Conservation (phyloP, 2,329 filamentous ascomycete genomes). For the Colletotrichum zoysiae region DNA sequence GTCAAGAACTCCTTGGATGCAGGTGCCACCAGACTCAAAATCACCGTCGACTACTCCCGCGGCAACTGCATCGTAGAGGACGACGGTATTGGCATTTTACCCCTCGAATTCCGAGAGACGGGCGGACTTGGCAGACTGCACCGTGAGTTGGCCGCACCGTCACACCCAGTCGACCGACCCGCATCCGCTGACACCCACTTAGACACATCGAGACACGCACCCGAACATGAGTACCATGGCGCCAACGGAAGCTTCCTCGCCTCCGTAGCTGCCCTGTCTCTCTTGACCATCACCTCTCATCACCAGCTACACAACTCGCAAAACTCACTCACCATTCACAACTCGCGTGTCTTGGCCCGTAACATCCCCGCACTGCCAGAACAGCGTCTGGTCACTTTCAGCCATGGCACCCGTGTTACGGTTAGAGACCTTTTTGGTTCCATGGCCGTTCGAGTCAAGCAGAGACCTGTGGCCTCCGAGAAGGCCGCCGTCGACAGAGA, state of each 20-base stretch:
- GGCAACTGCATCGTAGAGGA: slow-evolving; percentile 87
- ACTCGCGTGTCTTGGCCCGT: slow-evolving; percentile 74
- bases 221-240: slow-evolving; percentile 67
- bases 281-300: slow-evolving; percentile 82
- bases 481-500: slow-evolving; percentile 67
- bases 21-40: slow-evolving; percentile 73
- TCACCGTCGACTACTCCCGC: slow-evolving; percentile 79
- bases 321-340: slow-evolving; percentile 78
- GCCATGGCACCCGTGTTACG: slow-evolving; percentile 80
- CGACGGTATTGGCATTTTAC: slow-evolving; percentile 82
- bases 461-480: slow-evolving; percentile 70
- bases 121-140: slow-evolving; percentile 81
- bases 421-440: slow-evolving; percentile 88
- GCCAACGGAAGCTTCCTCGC: slow-evolving; percentile 81
- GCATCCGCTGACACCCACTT: slow-evolving; percentile 33
- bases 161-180: not conserved
- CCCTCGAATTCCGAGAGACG: slow-evolving; percentile 75
- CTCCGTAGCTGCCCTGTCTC: slow-evolving; percentile 79
- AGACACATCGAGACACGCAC: slow-evolving; percentile 84
- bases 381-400: slow-evolving; percentile 65
- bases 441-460: slow-evolving; percentile 91
- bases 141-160: slow-evolving; percentile 63
- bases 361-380: slow-evolving; percentile 71
- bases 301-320: slow-evolving; percentile 70
- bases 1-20: slow-evolving; percentile 90